Evolutionary conservation across 1,284 basidiomycete species (phyloP), one percentile per base, ranked within the genome.

Genomic region (Pisolithus thermaeus): DNA sequence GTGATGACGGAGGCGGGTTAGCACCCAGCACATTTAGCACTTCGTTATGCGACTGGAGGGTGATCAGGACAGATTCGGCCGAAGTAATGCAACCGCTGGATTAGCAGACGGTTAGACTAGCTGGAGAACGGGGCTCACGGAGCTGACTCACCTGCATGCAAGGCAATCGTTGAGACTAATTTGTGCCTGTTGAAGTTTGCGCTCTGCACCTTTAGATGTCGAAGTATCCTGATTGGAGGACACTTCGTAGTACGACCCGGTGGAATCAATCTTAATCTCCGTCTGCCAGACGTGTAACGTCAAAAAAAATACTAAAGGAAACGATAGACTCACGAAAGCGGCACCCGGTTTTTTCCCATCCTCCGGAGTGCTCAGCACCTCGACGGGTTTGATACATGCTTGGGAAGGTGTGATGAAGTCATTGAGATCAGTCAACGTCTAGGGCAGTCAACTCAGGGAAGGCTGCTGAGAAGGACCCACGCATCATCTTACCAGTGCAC

Each of bases 321-420:
- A 18, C 12, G 47, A 25, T 49, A 40, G 44, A 55, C 78, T 52
- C 62, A 88, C 87, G 37, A 78, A 73, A 39, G 87, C 84, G 48
- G 77, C 78, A 25, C 79, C 84, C 4, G 73, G 65, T 55, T 79
- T 75, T 52, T 70, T 72, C 39, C 68, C 60, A 38, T 72, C 65
- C 36, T 68, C 61, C n/a, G 69, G 68, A 56, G 58, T 65, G 56
- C 83, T 80, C 7, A 73, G 70, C 64, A 87, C 81, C 62, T 87
- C 80, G 22, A 98, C 92, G 2, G 97, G 96, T 65, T 98, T 98
- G 71, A 99, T 98, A 70, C 97, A 99, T 40, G 90, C 89, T 73
- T 98, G 96, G 1, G 94, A 92, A 3, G 97, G 97, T 0, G 93
- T 92, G 46, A 99, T 90, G 69, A 96, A 99, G 73, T 99, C 97